phyloP scores from a whole-genome alignment of 1,284 basidiomycete genomes.

The Puccinia polysora region DNA sequence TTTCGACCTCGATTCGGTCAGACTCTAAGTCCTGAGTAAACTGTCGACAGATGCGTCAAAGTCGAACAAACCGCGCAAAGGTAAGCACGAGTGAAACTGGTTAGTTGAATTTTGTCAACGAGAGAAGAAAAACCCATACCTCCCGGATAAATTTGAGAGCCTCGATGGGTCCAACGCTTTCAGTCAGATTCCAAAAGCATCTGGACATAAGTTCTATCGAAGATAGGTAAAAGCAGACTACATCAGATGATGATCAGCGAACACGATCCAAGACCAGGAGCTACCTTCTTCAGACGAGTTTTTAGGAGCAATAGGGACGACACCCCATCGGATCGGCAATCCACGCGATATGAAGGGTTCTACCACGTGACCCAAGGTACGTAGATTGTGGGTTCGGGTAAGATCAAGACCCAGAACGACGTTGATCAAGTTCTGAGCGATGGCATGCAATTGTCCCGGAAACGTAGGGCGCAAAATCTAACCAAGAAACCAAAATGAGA shows the following conservation, averaged over 20 bases:
- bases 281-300: slow-evolving; percentile 59
- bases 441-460: slow-evolving; percentile 69
- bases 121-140: not conserved
- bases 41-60: not conserved
- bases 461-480: slow-evolving; percentile 68
- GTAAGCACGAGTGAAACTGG: not conserved
- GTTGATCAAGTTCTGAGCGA: slow-evolving; percentile 74
- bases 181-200: slow-evolving; percentile 26
- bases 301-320: slow-evolving; percentile 64
- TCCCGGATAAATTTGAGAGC: slow-evolving; percentile 29
- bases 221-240: not conserved
- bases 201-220: slow-evolving; percentile 24
- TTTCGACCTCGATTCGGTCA: slow-evolving; percentile 13
- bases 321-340: slow-evolving; percentile 73
- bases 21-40: slow-evolving; percentile 11
- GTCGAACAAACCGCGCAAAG: not conserved
- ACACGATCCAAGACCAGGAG: not conserved
- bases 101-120: not conserved
- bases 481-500: not conserved
- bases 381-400: slow-evolving; percentile 61
- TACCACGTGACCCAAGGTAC: slow-evolving; percentile 64
- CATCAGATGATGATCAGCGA: not conserved
- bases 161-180: slow-evolving; percentile 23
- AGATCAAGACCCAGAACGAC: slow-evolving; percentile 73
- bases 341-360: slow-evolving; percentile 66